Base-by-base conservation (phyloP, 495 filamentous ascomycete genomes). In the Wilcoxina mikolae region DNA sequence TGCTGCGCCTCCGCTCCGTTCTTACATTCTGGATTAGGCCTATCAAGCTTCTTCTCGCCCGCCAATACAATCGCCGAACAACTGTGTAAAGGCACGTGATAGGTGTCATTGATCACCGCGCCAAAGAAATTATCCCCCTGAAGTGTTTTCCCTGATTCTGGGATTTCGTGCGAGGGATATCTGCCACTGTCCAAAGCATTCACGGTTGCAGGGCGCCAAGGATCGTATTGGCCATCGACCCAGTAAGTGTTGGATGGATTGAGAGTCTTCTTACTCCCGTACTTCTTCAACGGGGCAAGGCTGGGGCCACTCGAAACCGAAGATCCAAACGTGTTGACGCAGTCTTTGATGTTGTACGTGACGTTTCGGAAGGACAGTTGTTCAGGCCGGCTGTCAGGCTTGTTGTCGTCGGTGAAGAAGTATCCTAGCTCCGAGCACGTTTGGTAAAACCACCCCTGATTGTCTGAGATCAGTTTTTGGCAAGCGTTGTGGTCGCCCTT, bases 241-340 rank as follows among this genome's bases (percentile, higher is more conserved):
- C 47, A 64, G 24, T 64, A 53, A 10, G 58, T 49, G 22, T 64
- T 64, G 22, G 52, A 45, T 0, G 60, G 59, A 11, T 51, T 52
- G 48, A 62, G 61, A 5, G 7, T 44, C 28, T 58, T 46, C 59
- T 55, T 62, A 4, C 60, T 59, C 1, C 60, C 55, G 49, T 64
- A 64, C 26, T 55, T 63, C 27, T 49, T 28, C 10, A 10, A 23
- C 15, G 60, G 60, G 0, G 31, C 46, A 11, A 46, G 18, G 12
- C 55, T 64, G n/a, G 60, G 60, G 0, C 60, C 60, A 17, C 49
- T 33, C 1, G 52, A 18, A 0, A 59, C 43, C 0, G 52, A 17
- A n/a, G 33, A 9, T 17, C 60, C 60, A 15, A 56, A 64, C 27
- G 18, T 54, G 0, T 0, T 5, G 26, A 53, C 33, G 22, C 60